Evolutionary conservation across 2,329 filamentous ascomycete species (phyloP).

Genomic region (Calonectria hongkongensis): DNA sequence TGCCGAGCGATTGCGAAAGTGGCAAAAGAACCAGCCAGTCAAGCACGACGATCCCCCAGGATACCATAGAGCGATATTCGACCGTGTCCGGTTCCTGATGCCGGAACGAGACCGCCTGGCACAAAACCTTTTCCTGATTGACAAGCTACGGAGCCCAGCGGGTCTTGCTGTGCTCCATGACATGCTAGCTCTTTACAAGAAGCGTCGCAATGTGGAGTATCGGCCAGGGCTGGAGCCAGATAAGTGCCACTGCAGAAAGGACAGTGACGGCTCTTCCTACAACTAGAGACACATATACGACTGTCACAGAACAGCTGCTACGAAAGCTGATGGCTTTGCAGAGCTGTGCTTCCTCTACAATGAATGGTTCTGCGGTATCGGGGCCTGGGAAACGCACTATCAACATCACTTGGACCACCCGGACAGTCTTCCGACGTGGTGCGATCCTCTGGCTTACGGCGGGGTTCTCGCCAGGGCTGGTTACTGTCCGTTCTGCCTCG

Average conservation of each 20-base stretch:
- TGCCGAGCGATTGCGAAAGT: conserved; percentile 14
- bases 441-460: conserved; percentile 3
- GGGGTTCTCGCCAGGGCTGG: not conserved
- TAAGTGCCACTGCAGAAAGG: not conserved
- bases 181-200: conserved; percentile 22
- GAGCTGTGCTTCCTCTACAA: conserved; percentile 17
- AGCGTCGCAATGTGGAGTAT: not conserved
- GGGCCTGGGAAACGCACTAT: not conserved
- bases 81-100: conserved; percentile 8
- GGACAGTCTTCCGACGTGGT: conserved; percentile 1
- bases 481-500: conserved; percentile 14
- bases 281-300: conserved; percentile 5
- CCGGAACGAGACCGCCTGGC: conserved; percentile 16
- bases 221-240: conserved; percentile 15
- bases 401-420: not conserved
- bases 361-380: not conserved
- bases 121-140: conserved; percentile 11
- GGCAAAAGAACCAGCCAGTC: conserved; percentile 17
- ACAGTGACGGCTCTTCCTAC: conserved; percentile 3
- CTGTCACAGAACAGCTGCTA: not conserved
- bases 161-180: conserved; percentile 13
- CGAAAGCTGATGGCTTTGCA: not conserved
- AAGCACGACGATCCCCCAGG: conserved; percentile 12
- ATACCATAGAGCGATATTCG: conserved; percentile 19
- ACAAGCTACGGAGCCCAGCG: not conserved